Evolutionary conservation across 257 asterid genomes (phyloP), one percentile per base, ranked within the genome.

Genomic region (Anisodus tanguticus): DNA sequence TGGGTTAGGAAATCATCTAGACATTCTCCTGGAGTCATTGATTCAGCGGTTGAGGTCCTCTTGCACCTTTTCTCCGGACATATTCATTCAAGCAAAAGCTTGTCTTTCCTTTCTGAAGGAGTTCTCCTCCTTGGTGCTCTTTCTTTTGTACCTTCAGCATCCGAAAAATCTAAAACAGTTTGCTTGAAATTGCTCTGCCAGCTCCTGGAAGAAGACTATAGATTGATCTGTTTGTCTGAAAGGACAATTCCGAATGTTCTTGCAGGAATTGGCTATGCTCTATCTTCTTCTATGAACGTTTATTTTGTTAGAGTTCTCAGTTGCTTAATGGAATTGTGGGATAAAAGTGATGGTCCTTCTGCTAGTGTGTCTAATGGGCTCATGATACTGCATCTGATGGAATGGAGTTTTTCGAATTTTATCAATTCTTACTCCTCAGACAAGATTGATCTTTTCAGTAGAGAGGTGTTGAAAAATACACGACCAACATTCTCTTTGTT

Each of bases 231-330:
- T 85, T 85, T 86, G 81, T 89, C 91, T 45, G 93, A 92, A 83
- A 94, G 86, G 84, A 84, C 89, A 71, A 90, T 90, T 57, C 90
- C 93, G 8, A 80, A 84, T 82, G 88, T 91, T 84, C 93, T 96
- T 37, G 98, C 97, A 0, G 99, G 97, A 41, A 90, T 88, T 86
- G 97, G 97, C 60, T 94, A 93, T 87, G 98, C 98, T 60, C 91
- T 96, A 55, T 89, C 94, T 85, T 94, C 98, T 80, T 76, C 94
- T 10, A 82, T 83, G 79, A 88, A 82, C 66, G 64, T 81, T 68
- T 88, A 82, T 85, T 92, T 92, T 85, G 84, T 86, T 79, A 90
- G 89, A 88, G 83, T 90, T 87, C 51, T 95, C 37, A 90, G 91
- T 86, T 84, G 67, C 71, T 79, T 93, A 83, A 88, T 93, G 80